phyloP scores from a whole-genome alignment of 495 filamentous ascomycete genomes.

The Oleoguttula mirabilis region DNA sequence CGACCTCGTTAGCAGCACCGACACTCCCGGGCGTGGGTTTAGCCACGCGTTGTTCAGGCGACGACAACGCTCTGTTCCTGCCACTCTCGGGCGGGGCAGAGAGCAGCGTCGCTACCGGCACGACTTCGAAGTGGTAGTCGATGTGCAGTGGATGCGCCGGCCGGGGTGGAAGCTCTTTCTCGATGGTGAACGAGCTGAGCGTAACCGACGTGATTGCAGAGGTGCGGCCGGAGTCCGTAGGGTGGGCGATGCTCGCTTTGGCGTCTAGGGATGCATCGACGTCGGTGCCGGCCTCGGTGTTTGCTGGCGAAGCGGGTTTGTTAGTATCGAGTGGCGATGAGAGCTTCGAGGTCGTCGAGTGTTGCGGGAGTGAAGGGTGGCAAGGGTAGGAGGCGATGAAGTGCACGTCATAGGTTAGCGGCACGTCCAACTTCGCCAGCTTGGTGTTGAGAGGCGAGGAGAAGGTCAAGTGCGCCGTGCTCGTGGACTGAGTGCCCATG shows the following conservation, averaged over 20 bases:
- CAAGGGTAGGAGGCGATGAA: slow-evolving; percentile 30
- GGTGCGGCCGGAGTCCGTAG: not conserved
- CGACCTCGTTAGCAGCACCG: slow-evolving; percentile 8
- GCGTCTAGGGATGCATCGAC: not conserved
- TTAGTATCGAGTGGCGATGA: not conserved
- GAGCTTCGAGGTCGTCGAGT: slow-evolving; percentile 1
- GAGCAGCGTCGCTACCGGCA: slow-evolving; percentile 21
- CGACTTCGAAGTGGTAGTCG: slow-evolving; percentile 21
- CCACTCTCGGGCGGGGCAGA: not conserved
- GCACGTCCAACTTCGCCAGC: slow-evolving; percentile 1
- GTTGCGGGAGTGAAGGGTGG: slow-evolving; percentile 25
- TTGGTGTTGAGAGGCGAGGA: slow-evolving; percentile 14
- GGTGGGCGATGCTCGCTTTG: not conserved
- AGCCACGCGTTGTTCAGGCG: not conserved
- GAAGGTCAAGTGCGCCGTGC: slow-evolving; percentile 24
- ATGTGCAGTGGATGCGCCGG: slow-evolving; percentile 28
- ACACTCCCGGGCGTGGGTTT: too few species aligned
- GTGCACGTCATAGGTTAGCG: slow-evolving; percentile 25
- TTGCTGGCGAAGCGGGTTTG: not conserved
- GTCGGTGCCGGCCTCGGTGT: not conserved
- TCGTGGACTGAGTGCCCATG: not conserved
- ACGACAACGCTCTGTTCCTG: not conserved
- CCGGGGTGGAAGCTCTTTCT: slow-evolving; percentile 10
- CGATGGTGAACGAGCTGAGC: slow-evolving; percentile 3
- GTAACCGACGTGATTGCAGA: slow-evolving; percentile 17